A percentile compares a stretch with the other conserved stretches of the same genome.
Evolutionary conservation across 1,284 basidiomycete genomes (phyloP).

Genomic region (Macrocystidia cucumis): DNA sequence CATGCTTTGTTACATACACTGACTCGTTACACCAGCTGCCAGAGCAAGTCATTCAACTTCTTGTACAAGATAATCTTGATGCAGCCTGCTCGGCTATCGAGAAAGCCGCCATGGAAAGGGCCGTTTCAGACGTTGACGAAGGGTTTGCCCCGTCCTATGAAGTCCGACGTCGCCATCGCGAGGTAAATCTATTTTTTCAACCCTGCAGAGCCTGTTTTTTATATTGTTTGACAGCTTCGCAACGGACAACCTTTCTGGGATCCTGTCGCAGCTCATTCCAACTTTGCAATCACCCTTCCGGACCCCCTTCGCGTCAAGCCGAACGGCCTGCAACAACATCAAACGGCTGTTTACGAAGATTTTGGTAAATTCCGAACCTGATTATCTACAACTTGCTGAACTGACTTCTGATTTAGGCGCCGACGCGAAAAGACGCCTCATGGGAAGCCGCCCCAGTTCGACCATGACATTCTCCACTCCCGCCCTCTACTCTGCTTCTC

Average conservation of each 20-base stretch:
- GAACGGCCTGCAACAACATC: slow-evolving; percentile 76
- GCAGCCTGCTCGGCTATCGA: slow-evolving; percentile 93
- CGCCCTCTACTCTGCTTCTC: slow-evolving; percentile 41
- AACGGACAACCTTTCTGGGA: slow-evolving; percentile 84
- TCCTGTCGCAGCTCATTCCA: slow-evolving; percentile 61
- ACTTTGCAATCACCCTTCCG: slow-evolving; percentile 77
- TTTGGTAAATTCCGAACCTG: slow-evolving; percentile 50
- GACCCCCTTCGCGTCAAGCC: slow-evolving; percentile 86
- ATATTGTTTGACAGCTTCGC: slow-evolving; percentile 37
- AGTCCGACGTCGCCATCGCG: slow-evolving; percentile 80
- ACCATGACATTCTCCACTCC: slow-evolving; percentile 25
- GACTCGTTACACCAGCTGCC: slow-evolving; percentile 31
- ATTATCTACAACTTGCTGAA: slow-evolving; percentile 1
- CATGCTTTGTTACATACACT: background rate
- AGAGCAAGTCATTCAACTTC: slow-evolving; percentile 67
- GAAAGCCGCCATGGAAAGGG: slow-evolving; percentile 97
- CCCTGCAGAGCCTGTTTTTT: background rate
- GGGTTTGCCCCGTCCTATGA: slow-evolving; percentile 81
- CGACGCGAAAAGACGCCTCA: slow-evolving; percentile 44
- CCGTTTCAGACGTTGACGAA: slow-evolving; percentile 93
- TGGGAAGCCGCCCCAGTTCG: slow-evolving; percentile 64
- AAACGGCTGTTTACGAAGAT: slow-evolving; percentile 93
- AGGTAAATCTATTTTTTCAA: slow-evolving; percentile 38
- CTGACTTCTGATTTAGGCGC: slow-evolving; percentile 25
- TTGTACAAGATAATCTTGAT: slow-evolving; percentile 93